A percentile compares a stretch with the other conserved stretches of the same genome.
phyloP scores from a whole-genome alignment of 2,329 filamentous ascomycete species.

The Venturia asperata region DNA sequence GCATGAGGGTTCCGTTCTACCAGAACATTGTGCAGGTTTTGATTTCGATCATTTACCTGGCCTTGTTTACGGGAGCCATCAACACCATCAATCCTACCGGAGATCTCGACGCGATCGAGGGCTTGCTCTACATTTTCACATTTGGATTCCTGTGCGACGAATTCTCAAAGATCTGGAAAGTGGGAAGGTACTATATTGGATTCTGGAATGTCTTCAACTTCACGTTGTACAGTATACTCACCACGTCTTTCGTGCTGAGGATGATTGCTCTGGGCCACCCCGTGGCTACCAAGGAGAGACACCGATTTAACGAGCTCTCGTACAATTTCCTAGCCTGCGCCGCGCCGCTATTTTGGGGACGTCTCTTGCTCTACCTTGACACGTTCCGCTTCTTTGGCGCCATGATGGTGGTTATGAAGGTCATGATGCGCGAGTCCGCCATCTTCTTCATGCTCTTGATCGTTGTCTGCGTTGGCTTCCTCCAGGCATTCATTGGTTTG shows the following conservation, averaged over 20 bases:
- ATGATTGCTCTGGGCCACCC: conserved; percentile 67
- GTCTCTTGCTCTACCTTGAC: conserved; percentile 86
- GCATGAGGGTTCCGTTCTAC: conserved; percentile 86
- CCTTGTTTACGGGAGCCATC: conserved; percentile 80
- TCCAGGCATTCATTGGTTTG: conserved; percentile 90
- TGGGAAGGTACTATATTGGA: conserved; percentile 80
- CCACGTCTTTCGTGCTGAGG: conserved; percentile 69
- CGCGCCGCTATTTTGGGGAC: conserved; percentile 95
- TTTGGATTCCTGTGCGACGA: conserved; percentile 88
- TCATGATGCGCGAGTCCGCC: conserved; percentile 60
- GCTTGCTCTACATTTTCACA: conserved; percentile 83
- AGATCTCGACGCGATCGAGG: conserved; percentile 76
- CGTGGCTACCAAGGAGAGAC: conserved; percentile 42
- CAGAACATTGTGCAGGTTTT: conserved; percentile 86
- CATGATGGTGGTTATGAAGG: conserved; percentile 92
- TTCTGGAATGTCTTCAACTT: conserved; percentile 98
- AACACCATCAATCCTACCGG: conserved; percentile 86
- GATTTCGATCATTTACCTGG: conserved; percentile 75
- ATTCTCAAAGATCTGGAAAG: conserved; percentile 82
- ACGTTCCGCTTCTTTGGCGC: conserved; percentile 92
- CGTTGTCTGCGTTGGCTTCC: conserved; percentile 76
- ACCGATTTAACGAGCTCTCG: conserved; percentile 67
- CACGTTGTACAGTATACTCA: conserved; percentile 70
- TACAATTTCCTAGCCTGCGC: conserved; percentile 94
- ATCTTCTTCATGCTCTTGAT: conserved; percentile 92